Evolutionary conservation across 129 eudicot genomes (phyloP), one percentile per base, ranked within the genome.

Genomic region (Solidago caesia): DNA sequence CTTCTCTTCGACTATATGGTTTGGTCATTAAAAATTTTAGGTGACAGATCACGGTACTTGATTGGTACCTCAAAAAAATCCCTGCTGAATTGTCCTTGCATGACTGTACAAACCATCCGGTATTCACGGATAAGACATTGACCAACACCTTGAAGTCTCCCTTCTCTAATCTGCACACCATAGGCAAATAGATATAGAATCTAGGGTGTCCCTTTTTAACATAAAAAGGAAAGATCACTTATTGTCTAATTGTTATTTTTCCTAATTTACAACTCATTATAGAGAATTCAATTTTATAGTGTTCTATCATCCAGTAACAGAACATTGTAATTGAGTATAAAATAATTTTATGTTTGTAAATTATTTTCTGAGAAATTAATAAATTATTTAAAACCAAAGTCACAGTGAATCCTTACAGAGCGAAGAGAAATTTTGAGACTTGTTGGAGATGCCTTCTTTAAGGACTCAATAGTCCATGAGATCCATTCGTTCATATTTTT

Each of bases 81-180:
- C 80, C 73, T 84, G 99, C 96, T 88, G 71, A 88, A 55, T 72
- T 87, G 79, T 75, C 96, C 99, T 60, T 75, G 80, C 89, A 88
- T 64, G 67, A 94, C 96, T 16, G 75, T 74, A 75, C 94, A 91
- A 71, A 90, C 94, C 97, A 90, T 88, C 64, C 97, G 80, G 67
- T 88, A 94, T 81, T 94, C 99, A 44, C 97, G 91, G 15, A 84
- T 82, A 69, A 94, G 96, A 80, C 99, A 94, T 71, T 84, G 80
- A 68, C 96, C 97, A 65, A 94, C 89, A 75, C 99, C 97, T 75
- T 90, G 86, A 68, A 90, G 97, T 81, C 99, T 89, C 49, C 99
- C 99, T 87, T 88, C 94, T 82, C 99, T 87, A 59, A 94, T 83
- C 97, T 92, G 87, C 70, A 71, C 44, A 58, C 15, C 66, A 59